A percentile compares a stretch with the other conserved stretches of the same genome.
phyloP scores from a whole-genome alignment of 257 asterid genomes.

The Solanum acaule region DNA sequence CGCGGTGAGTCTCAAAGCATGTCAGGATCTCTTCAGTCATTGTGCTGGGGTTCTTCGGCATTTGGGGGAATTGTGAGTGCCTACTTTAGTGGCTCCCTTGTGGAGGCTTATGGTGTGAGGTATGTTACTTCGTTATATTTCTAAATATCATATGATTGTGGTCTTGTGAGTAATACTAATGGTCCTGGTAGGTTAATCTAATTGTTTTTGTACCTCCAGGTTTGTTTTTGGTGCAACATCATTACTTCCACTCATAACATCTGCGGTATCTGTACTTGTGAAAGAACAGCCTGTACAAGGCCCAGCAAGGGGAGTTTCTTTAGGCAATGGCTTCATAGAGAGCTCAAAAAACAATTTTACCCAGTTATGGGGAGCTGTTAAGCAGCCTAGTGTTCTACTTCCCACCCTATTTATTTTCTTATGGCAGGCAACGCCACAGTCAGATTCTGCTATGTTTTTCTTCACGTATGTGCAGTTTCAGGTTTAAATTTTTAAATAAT shows the following conservation, averaged over 20 bases:
- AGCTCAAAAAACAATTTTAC: constrained; percentile 41
- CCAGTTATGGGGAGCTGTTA: constrained; percentile 71
- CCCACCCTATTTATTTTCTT: constrained; percentile 90
- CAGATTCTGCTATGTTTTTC: constrained; percentile 96
- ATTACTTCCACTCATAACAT: constrained; percentile 84
- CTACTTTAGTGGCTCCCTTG: constrained; percentile 95
- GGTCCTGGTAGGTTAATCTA: background rate
- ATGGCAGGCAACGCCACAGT: constrained; percentile 97
- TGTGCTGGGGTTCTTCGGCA: constrained; percentile 99
- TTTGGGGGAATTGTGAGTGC: constrained; percentile 94
- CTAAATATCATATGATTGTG: background rate
- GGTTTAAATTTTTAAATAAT: background rate
- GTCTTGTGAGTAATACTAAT: background rate
- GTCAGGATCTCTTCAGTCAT: constrained; percentile 96
- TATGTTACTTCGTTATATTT: constrained; percentile 17
- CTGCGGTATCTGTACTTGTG: constrained; percentile 92
- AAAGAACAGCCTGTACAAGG: constrained; percentile 56
- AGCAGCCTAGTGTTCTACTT: constrained; percentile 70
- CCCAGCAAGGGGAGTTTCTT: constrained; percentile 28
- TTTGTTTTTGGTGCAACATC: constrained; percentile 95
- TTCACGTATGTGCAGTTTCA: constrained; percentile 61
- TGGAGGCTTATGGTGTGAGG: constrained; percentile 96
- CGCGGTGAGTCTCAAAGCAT: constrained; percentile 98
- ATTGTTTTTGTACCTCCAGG: constrained; percentile 34
- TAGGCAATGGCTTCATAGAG: constrained; percentile 33